A percentile compares a stretch with the other conserved stretches of the same genome.
These are phyloP conservation scores for Batkoa obscura DNA, from an alignment of 371 early-diverging fungal species.

Conservation along the genomic window DNA sequence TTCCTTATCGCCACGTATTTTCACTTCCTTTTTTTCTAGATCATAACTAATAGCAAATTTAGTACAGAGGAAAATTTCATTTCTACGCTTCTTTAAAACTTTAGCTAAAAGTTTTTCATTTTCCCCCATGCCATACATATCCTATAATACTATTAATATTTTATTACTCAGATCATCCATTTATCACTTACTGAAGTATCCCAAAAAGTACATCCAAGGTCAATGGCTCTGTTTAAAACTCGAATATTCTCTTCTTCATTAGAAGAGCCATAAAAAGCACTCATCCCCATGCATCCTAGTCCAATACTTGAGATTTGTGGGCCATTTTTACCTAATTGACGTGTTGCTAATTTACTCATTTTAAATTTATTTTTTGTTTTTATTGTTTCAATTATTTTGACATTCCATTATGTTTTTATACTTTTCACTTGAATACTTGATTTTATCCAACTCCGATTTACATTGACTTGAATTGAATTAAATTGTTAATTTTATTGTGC, in stretches of 20 bases:
- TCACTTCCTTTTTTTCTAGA: constrained; percentile 4
- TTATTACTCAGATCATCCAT: no score
- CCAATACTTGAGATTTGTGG: not conserved
- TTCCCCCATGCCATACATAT: not conserved
- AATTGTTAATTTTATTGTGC: no score
- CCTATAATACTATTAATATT: not conserved
- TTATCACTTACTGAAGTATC: constrained; percentile 12
- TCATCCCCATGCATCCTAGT: constrained; percentile 6
- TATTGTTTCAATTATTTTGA: no score
- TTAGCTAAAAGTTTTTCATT: constrained; percentile 1
- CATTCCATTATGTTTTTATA: no score
- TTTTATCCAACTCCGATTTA: no score
- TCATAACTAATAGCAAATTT: not conserved
- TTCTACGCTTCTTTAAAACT: not conserved
- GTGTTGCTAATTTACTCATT: no score
- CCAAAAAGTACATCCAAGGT: constrained; percentile 11
- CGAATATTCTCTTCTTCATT: constrained; percentile 7
- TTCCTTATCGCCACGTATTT: constrained; percentile 20
- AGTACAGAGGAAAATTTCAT: constrained; percentile 3
- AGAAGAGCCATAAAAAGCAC: constrained; percentile 6
- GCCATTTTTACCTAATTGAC: constrained; percentile 1
- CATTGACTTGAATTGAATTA: no score
- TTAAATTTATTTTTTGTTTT: no score
- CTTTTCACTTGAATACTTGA: no score
- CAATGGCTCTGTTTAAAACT: constrained; percentile 1